Evolutionary conservation across 306 rosid genomes (phyloP), one percentile per base, ranked within the genome.

Genomic region (Quercus glauca): DNA sequence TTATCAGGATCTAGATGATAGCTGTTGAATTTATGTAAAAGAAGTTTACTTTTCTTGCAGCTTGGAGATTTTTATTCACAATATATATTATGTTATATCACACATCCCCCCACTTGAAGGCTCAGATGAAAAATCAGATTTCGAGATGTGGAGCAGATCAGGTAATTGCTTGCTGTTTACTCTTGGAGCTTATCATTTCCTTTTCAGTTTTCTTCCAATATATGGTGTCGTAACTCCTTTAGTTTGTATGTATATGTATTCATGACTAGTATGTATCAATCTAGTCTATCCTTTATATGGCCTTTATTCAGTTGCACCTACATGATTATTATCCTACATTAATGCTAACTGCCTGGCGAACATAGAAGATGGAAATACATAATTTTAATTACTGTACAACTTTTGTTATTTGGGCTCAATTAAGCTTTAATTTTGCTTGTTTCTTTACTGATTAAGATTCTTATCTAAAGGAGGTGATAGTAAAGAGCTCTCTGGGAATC

Each of bases 101-200:
- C 85, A 68, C 56, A 78, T 90, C 21, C 90, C 94, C 14, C 74
- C 86, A 71, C 69, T 83, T 80, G 91, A 86, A 84, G 82, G 80
- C 79, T 84, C 83, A 3, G 89, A 80, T 73, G 84, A 84, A 59
- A 85, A 78, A 69, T 85, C 89, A 58, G 87, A 82, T 81, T 49
- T 72, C n/a, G 90, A 92, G 43, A 86, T 90, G 92, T 95, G 98
- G 98, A 81, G 85, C 79, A 80, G 65, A 78, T 83, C 97, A 86
- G 92, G 97, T 92, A 78, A 84, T 69, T 87, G 58, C 79, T 57
- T 23, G 33, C 70, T 79, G 57, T 60, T 73, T 55, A 20, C 69
- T 79, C 67, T 73, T 71, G 31, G 45, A 9, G 76, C 51, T 51
- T 75, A 13, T 41, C 18, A 0, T 37, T 11, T 17, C 23, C 3